phyloP scores from a whole-genome alignment of 768 basidiomycete species.

The Chiua virens region DNA sequence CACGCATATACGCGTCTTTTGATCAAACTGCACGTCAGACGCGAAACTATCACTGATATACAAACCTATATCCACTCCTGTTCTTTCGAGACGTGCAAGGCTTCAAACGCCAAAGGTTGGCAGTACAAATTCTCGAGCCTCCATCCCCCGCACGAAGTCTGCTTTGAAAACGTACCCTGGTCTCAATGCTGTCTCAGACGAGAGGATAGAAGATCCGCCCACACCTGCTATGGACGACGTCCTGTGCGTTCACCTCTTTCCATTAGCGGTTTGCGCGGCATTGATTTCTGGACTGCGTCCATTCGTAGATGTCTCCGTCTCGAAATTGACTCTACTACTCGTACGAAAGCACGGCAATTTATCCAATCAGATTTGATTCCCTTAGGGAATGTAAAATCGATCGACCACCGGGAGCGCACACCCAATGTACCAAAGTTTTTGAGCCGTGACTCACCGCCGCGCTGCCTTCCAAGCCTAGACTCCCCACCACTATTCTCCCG shows the following conservation, averaged over 20 bases:
- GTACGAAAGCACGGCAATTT: constrained; percentile 24
- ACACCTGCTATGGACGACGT: constrained; percentile 35
- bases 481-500: constrained; percentile 51
- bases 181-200: constrained; percentile 27
- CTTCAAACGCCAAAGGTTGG: constrained; percentile 49
- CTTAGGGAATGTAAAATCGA: constrained; percentile 11
- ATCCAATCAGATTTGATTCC: constrained; percentile 27
- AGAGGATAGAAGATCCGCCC: constrained; percentile 32
- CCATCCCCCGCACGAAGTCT: constrained; percentile 24
- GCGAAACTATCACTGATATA: constrained; percentile 19
- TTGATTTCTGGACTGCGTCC: neutral
- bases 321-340: constrained; percentile 27
- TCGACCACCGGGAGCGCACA: constrained; percentile 9
- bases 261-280: neutral
- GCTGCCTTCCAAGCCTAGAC: constrained; percentile 22
- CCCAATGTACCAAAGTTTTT: constrained; percentile 32
- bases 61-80: constrained; percentile 42
- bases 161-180: constrained; percentile 22
- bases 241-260: constrained; percentile 35
- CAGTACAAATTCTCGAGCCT: constrained; percentile 20
- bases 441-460: constrained; percentile 28
- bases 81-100: constrained; percentile 44
- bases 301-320: constrained; percentile 33
- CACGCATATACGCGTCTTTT: constrained; percentile 18
- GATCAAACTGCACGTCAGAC: constrained; percentile 19